phyloP scores from a whole-genome alignment of 2,329 filamentous ascomycete species.

The Pseudogymnoascus sp. region DNA sequence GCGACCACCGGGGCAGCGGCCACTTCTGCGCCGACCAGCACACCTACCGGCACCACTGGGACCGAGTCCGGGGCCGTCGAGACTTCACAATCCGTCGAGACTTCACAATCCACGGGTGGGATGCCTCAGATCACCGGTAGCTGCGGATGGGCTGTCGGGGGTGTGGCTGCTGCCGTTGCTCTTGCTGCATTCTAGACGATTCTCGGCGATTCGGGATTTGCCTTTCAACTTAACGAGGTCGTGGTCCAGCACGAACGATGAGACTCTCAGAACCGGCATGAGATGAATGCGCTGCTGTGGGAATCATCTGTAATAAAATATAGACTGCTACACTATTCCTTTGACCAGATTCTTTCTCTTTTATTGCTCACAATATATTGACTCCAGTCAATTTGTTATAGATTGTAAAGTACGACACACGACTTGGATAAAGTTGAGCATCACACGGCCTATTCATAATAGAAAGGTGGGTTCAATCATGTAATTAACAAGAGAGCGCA shows the following conservation, averaged over 20 bases:
- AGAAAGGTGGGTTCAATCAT: neutral
- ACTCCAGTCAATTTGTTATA: neutral
- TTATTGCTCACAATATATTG: neutral
- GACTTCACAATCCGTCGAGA: neutral
- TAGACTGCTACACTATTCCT: neutral
- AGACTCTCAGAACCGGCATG: neutral
- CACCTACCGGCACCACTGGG: conserved; percentile 1
- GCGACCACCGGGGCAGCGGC: neutral
- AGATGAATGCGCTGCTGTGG: neutral
- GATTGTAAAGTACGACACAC: neutral
- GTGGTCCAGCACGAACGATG: neutral
- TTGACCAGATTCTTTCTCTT: neutral
- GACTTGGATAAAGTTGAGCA: neutral
- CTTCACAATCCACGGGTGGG: conserved; percentile 1
- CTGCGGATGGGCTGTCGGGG: neutral
- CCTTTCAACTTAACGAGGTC: neutral
- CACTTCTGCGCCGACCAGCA: conserved; percentile 1
- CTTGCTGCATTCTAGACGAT: neutral
- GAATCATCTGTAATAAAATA: neutral
- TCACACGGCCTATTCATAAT: neutral
- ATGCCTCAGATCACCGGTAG: conserved; percentile 2
- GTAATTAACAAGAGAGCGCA: neutral
- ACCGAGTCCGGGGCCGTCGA: neutral
- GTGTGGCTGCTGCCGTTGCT: conserved; percentile 3
- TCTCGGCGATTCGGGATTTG: neutral